Evolutionary conservation across 2,329 filamentous ascomycete species (phyloP), one percentile per base, ranked within the genome.

Genomic region (Thelonectria rubi): DNA sequence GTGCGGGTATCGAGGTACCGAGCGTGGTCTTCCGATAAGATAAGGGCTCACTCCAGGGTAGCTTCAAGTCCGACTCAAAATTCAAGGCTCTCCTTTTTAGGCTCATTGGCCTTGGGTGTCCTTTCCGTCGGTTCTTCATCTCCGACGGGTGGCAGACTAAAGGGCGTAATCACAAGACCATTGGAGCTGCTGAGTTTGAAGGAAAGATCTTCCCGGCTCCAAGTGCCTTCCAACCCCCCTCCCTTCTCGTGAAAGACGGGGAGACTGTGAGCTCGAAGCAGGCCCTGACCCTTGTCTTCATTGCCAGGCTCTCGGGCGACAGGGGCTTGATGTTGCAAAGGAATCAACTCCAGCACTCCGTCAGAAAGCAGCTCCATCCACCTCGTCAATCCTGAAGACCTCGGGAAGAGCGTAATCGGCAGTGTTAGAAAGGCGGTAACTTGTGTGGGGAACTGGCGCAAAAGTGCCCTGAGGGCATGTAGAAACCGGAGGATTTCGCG

Each of bases 191-290:
- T 97, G 53, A 99, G 79, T 63, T 89, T 94, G 76, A 99, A 99
- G 5, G 93, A 93, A 77, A 97, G 85, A 77, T 97, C 93, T 72
- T 97, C 92, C 21, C 91, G 88, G 55, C 90, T 84, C 64, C 88
- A 88, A 60, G 86, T 86, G 40, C 86, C 82, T 61, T 88, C 87
- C 2, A 86, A 84, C 10, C 92, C 93, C 2, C 93, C 93, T 2
- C 95, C 94, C 67, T 91, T 92, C 74, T 98, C 94, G 62, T 96
- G 92, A 67, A 92, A 89, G 1, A 97, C 82, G 0, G 95, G 94
- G 37, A 98, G 77, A 55, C 89, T 89, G 75, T 97, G 92, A 1
- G 96, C 86, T 64, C 89, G 91, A 17, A 98, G 79, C 77, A 98
- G 86, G 1, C 95, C 95, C 74, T 98, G 94, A 1, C 91, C 89